Evolutionary conservation across 805 yeast species (phyloP).

Genomic region (Candida maltosa): DNA sequence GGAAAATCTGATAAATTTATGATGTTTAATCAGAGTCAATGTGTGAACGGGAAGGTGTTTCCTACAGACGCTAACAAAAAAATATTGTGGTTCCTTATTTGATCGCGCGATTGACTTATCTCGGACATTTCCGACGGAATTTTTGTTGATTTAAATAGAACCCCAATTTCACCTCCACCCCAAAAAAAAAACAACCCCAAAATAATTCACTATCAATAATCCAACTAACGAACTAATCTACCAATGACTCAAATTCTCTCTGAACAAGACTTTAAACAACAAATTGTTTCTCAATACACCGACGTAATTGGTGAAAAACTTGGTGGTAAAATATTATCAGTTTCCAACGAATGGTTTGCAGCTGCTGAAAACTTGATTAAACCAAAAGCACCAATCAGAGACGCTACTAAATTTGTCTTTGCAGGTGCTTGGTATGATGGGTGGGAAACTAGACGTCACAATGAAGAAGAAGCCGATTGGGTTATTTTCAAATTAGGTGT

Average conservation of each 20-base stretch:
- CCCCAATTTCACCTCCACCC: not conserved
- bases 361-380: constrained; percentile 83
- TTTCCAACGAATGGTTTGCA: constrained; percentile 94
- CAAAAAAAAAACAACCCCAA: not conserved
- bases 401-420: constrained; percentile 71
- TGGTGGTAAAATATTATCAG: constrained; percentile 69
- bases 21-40: too few species aligned
- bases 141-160: not conserved
- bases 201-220: too few species aligned
- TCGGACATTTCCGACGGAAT: not conserved
- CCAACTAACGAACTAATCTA: too few species aligned
- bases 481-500: constrained; percentile 84
- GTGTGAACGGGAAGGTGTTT: too few species aligned
- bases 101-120: not conserved
- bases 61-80: too few species aligned
- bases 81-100: too few species aligned
- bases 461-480: constrained; percentile 81
- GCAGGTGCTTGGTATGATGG: constrained; percentile 99
- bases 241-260: constrained; percentile 15
- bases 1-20: too few species aligned
- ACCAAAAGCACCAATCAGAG: constrained; percentile 77
- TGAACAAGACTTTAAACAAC: constrained; percentile 40
- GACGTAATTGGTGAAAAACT: constrained; percentile 84
- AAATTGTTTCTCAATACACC: constrained; percentile 51
- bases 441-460: constrained; percentile 97